Evolutionary conservation across 2,329 filamentous ascomycete species (phyloP).

Genomic region (Ambrosiella cleistominuta): DNA sequence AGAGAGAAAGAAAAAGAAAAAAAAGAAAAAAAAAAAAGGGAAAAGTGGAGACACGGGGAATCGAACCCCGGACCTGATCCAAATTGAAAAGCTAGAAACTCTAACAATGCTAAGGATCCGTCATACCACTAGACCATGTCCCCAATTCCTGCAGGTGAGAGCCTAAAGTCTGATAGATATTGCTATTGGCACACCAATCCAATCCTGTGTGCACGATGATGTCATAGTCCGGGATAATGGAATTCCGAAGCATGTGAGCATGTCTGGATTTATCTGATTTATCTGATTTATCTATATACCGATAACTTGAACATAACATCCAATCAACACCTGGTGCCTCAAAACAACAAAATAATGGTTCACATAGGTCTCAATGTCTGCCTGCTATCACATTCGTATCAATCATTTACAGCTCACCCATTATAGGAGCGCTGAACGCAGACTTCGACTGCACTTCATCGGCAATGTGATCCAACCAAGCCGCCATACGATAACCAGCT

Average conservation of each 20-base stretch:
- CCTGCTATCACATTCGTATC: not conserved
- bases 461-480: slow-evolving; percentile 47
- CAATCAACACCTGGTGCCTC: too few species aligned
- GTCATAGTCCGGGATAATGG: too few species aligned
- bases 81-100: not conserved
- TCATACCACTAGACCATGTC: slow-evolving; percentile 10
- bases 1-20: not conserved
- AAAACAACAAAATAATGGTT: not conserved
- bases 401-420: slow-evolving; percentile 2
- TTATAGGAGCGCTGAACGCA: not conserved
- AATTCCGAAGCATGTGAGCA: too few species aligned
- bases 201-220: too few species aligned
- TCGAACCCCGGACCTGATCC: slow-evolving; percentile 13
- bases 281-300: too few species aligned
- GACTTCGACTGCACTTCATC: slow-evolving; percentile 18
- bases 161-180: too few species aligned
- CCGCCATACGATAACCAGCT: slow-evolving; percentile 50
- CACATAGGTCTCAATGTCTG: not conserved
- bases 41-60: slow-evolving; percentile 7
- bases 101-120: slow-evolving; percentile 10
- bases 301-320: too few species aligned
- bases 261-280: too few species aligned
- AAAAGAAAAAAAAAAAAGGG: not conserved
- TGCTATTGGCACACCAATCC: too few species aligned
- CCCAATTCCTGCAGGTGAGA: not conserved